These are phyloP conservation scores for Candida labiduridarum DNA, from an alignment of 1,139 yeast genomes.

Conservation along the genomic window DNA sequence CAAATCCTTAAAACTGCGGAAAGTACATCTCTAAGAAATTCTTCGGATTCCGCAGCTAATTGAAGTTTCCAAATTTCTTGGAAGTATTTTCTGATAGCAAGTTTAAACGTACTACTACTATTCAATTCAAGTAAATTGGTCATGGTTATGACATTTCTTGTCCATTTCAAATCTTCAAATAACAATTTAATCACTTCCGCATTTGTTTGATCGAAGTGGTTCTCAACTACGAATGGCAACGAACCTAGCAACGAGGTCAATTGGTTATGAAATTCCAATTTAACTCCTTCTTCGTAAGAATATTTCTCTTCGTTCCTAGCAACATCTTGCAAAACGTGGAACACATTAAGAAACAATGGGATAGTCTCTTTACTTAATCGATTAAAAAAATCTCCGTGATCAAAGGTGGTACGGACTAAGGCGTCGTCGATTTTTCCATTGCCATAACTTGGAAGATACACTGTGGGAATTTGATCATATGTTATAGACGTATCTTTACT, in stretches of 20 bases:
- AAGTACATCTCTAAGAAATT: slow-evolving; percentile 9
- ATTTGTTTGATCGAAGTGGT: background rate
- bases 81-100: slow-evolving; percentile 6
- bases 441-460: slow-evolving; percentile 3
- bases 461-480: slow-evolving; percentile 6
- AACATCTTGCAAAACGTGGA: slow-evolving; percentile 6
- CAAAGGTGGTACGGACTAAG: background rate
- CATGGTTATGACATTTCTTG: slow-evolving; percentile 9
- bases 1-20: slow-evolving; percentile 10
- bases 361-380: slow-evolving; percentile 3
- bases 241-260: slow-evolving; percentile 1
- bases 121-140: slow-evolving; percentile 4
- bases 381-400: background rate
- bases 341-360: slow-evolving; percentile 6
- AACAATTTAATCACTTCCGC: slow-evolving; percentile 1
- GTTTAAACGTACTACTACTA: slow-evolving; percentile 7
- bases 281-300: slow-evolving; percentile 2
- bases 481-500: background rate
- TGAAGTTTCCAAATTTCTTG: slow-evolving; percentile 10
- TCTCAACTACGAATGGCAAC: slow-evolving; percentile 4
- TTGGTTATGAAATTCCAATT: slow-evolving; percentile 10
- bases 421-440: slow-evolving; percentile 2
- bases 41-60: slow-evolving; percentile 5
- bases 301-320: slow-evolving; percentile 1
- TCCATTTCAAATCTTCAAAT: slow-evolving; percentile 8